A percentile compares a stretch with the other conserved stretches of the same genome.
Conservation (phyloP, 2,329 filamentous ascomycete genomes). For the Dactylellina drechsleri region DNA sequence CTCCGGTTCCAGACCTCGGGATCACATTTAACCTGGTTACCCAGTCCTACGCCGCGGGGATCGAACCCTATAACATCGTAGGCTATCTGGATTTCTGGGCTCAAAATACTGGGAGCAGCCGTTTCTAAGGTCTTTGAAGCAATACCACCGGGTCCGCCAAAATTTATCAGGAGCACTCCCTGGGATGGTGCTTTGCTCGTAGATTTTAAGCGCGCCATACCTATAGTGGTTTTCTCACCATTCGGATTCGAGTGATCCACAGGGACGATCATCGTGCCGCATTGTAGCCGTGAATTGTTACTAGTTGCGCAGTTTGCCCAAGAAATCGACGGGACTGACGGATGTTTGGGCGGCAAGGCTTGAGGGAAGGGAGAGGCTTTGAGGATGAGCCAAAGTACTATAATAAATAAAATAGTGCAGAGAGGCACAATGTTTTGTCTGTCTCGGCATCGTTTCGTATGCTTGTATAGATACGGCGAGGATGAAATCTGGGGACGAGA, state of each 20-base stretch:
- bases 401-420: too few species aligned
- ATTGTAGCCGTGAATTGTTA: conserved; percentile 11
- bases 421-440: too few species aligned
- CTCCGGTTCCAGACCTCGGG: conserved; percentile 61
- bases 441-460: too few species aligned
- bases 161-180: conserved; percentile 63
- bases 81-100: conserved; percentile 58
- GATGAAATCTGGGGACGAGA: too few species aligned
- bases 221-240: conserved; percentile 5
- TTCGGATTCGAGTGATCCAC: background rate
- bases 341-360: too few species aligned
- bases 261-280: conserved; percentile 6
- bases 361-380: too few species aligned
- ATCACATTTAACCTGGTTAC: conserved; percentile 63
- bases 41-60: conserved; percentile 63
- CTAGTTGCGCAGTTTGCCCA: conserved; percentile 5
- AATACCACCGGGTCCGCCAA: conserved; percentile 62
- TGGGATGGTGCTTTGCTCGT: background rate
- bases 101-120: conserved; percentile 55
- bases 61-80: conserved; percentile 65
- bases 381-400: too few species aligned
- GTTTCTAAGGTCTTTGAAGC: conserved; percentile 57
- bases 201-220: conserved; percentile 10
- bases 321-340: too few species aligned
- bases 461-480: too few species aligned